Conservation (phyloP, 306 rosid genomes). For the Carpinus viminea region DNA sequence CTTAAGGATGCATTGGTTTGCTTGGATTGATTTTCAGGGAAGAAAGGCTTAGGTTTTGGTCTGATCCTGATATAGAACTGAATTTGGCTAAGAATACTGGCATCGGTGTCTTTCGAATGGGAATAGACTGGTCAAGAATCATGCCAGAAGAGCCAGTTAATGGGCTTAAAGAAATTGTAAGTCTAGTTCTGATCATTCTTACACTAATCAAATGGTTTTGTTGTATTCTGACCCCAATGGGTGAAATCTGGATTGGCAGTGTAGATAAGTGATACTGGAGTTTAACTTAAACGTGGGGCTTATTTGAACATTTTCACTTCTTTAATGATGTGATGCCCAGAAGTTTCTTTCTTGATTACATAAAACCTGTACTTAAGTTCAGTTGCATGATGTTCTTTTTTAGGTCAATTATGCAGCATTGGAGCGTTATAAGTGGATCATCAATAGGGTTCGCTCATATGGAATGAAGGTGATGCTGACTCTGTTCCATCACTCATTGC, state of each 20-base stretch:
- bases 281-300: slow-evolving; percentile 11
- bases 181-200: slow-evolving; percentile 39
- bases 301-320: not conserved
- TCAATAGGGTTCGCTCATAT: slow-evolving; percentile 68
- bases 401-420: slow-evolving; percentile 92
- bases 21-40: slow-evolving; percentile 62
- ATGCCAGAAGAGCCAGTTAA: slow-evolving; percentile 80
- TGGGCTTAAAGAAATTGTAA: slow-evolving; percentile 65
- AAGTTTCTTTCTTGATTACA: slow-evolving; percentile 22
- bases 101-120: slow-evolving; percentile 83
- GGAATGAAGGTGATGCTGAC: slow-evolving; percentile 99
- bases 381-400: slow-evolving; percentile 17
- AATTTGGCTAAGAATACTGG: slow-evolving; percentile 88
- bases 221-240: slow-evolving; percentile 8
- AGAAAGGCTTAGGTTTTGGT: slow-evolving; percentile 97
- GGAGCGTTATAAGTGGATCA: slow-evolving; percentile 96
- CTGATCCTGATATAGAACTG: slow-evolving; percentile 94
- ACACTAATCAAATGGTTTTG: slow-evolving; percentile 10
- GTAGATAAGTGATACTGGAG: slow-evolving; percentile 4
- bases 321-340: not conserved
- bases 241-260: not conserved
- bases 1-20: slow-evolving; percentile 18
- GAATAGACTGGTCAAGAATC: slow-evolving; percentile 92
- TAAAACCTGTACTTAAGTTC: slow-evolving; percentile 26
- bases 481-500: slow-evolving; percentile 94